Percentiles rank a stretch among this genome's conserved stretches.
Conservation (phyloP, 2,329 filamentous ascomycete species). For the Fusarium fujikuroi region DNA sequence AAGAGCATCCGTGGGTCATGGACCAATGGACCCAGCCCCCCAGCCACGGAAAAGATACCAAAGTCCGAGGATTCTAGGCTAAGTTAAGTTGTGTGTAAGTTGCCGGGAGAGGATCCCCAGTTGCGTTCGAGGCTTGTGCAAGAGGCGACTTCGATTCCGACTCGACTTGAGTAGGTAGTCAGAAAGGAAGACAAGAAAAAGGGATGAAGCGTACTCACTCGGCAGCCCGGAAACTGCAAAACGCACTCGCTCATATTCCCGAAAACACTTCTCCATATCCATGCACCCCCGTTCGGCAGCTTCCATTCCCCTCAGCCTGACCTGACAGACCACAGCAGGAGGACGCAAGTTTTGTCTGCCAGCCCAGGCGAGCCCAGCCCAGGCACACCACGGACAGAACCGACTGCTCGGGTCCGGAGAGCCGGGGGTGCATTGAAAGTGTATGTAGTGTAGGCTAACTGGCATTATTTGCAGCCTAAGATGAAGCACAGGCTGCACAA, state of each 20-base stretch:
- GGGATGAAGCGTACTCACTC: neutral
- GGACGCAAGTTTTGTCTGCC: neutral
- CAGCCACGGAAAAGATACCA: constrained; percentile 15
- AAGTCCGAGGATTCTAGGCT: constrained; percentile 14
- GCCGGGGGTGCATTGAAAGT: constrained; percentile 17
- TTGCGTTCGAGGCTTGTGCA: constrained; percentile 14
- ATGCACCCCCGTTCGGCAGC: neutral
- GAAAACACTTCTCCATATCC: neutral
- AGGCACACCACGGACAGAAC: constrained; percentile 26
- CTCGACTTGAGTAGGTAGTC: constrained; percentile 2
- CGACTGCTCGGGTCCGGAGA: constrained; percentile 44
- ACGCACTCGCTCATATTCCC: neutral
- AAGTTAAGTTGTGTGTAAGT: constrained; percentile 27
- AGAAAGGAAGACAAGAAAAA: neutral
- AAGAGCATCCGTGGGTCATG: neutral
- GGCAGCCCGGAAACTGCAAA: neutral
- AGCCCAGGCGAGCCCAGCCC: constrained; percentile 19
- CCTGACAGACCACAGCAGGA: neutral
- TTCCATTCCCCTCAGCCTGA: neutral
- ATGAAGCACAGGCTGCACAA: neutral
- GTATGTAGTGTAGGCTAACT: neutral
- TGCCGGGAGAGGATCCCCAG: constrained; percentile 12
- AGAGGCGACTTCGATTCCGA: neutral
- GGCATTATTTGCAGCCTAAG: neutral
- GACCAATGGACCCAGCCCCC: constrained; percentile 12